A percentile compares a stretch with the other conserved stretches of the same genome.
phyloP scores from a whole-genome alignment of 306 rosid species.

The Ceratonia siliqua region DNA sequence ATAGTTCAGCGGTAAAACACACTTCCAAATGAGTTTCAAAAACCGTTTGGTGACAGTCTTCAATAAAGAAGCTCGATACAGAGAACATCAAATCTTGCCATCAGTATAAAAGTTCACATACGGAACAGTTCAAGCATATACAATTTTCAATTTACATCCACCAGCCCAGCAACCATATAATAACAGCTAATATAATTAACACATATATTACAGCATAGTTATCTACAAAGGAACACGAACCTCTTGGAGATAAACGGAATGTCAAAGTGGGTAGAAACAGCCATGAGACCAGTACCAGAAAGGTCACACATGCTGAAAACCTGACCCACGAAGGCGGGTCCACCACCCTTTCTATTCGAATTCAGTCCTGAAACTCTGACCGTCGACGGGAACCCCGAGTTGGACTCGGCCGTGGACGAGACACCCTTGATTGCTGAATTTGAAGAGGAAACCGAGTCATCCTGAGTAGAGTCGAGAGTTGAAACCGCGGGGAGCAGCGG shows the following conservation, averaged over 20 bases:
- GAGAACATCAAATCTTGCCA: neutral
- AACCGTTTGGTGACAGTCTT: neutral
- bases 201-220: neutral
- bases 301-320: conserved; percentile 99
- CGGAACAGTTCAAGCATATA: neutral
- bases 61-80: neutral
- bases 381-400: conserved; percentile 50
- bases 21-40: neutral
- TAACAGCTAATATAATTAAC: neutral
- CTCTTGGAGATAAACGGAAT: conserved; percentile 87
- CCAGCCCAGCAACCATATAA: neutral
- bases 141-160: neutral
- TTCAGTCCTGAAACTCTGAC: conserved; percentile 54
- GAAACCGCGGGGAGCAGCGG: conserved; percentile 33
- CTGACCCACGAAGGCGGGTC: conserved; percentile 98
- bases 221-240: conserved; percentile 31
- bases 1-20: neutral
- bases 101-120: neutral
- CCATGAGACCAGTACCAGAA: conserved; percentile 97
- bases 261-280: conserved; percentile 88
- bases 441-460: conserved; percentile 47
- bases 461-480: conserved; percentile 37
- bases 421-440: conserved; percentile 44
- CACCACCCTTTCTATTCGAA: conserved; percentile 51
- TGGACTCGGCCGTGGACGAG: conserved; percentile 45